A percentile compares a stretch with the other conserved stretches of the same genome.
phyloP scores from a whole-genome alignment of 306 rosid species.

The Myrica gale region DNA sequence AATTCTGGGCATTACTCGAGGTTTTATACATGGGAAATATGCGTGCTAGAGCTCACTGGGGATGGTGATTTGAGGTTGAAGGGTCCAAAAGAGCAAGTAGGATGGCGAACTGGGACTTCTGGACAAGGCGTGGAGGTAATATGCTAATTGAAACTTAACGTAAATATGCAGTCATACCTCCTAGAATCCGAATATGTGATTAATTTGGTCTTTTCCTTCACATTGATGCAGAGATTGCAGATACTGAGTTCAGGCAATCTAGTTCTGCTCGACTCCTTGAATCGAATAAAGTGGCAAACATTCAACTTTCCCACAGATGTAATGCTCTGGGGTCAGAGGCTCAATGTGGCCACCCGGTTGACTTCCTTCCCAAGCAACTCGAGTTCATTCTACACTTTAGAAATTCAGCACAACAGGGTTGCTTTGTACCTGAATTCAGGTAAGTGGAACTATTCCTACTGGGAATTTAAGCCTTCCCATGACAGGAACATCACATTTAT shows the following conservation, averaged over 20 bases:
- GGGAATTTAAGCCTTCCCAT: constrained; percentile 80
- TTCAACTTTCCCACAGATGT: constrained; percentile 90
- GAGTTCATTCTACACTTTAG: constrained; percentile 56
- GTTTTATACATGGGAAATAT: constrained; percentile 55
- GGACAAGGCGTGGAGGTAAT: constrained; percentile 95
- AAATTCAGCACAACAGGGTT: constrained; percentile 59
- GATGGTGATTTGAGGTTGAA: constrained; percentile 80
- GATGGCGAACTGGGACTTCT: constrained; percentile 91
- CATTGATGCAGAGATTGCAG: constrained; percentile 56
- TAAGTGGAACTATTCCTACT: constrained; percentile 66
- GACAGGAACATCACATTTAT: constrained; percentile 60
- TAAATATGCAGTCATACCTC: not conserved
- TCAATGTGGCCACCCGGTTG: constrained; percentile 68
- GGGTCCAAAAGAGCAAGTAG: constrained; percentile 62
- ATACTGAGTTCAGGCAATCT: constrained; percentile 62
- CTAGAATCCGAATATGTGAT: not conserved
- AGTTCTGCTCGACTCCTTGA: constrained; percentile 56
- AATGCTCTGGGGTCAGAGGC: constrained; percentile 80
- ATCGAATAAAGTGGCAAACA: constrained; percentile 79
- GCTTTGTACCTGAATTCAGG: constrained; percentile 59
- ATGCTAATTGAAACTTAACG: not conserved
- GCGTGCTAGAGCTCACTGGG: constrained; percentile 54
- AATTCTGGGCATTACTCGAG: constrained; percentile 68
- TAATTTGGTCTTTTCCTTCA: constrained; percentile 20
- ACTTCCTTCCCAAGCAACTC: constrained; percentile 61